These are phyloP conservation scores for Aspergillus nomiae DNA, from an alignment of 2,329 filamentous ascomycete species.

Conservation along the genomic window DNA sequence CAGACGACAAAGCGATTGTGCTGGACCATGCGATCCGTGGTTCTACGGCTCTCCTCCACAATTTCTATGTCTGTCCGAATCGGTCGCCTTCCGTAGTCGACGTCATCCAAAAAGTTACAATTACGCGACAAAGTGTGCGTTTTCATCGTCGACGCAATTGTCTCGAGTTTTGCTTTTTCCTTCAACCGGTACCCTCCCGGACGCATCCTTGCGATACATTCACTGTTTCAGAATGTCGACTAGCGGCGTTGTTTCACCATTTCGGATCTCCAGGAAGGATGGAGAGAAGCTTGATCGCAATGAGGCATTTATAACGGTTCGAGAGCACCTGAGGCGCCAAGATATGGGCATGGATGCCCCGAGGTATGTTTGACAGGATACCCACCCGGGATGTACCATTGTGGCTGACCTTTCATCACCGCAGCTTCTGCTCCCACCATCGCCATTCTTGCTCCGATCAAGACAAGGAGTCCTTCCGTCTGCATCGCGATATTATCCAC, in stretches of 20 bases:
- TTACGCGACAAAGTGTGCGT: background rate
- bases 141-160: background rate
- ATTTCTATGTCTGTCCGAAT: constrained; percentile 14
- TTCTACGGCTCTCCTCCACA: constrained; percentile 9
- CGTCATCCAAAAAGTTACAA: constrained; percentile 14
- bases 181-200: background rate
- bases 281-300: constrained; percentile 35
- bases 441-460: constrained; percentile 31
- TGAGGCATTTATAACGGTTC: constrained; percentile 36
- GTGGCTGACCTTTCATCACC: constrained; percentile 11
- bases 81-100: constrained; percentile 13
- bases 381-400: background rate
- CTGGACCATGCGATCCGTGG: constrained; percentile 27
- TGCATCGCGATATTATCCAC: constrained; percentile 62
- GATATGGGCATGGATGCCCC: constrained; percentile 38
- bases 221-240: constrained; percentile 18
- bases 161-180: background rate
- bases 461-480: constrained; percentile 42
- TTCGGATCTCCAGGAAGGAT: constrained; percentile 37
- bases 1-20: constrained; percentile 1
- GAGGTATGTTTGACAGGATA: constrained; percentile 22
- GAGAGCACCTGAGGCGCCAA: constrained; percentile 38
- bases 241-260: constrained; percentile 21
- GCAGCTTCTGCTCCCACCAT: constrained; percentile 41
- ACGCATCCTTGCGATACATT: background rate